These are phyloP conservation scores for Fragaria nilgerrensis DNA, from an alignment of 306 rosid genomes.

Conservation along the genomic window DNA sequence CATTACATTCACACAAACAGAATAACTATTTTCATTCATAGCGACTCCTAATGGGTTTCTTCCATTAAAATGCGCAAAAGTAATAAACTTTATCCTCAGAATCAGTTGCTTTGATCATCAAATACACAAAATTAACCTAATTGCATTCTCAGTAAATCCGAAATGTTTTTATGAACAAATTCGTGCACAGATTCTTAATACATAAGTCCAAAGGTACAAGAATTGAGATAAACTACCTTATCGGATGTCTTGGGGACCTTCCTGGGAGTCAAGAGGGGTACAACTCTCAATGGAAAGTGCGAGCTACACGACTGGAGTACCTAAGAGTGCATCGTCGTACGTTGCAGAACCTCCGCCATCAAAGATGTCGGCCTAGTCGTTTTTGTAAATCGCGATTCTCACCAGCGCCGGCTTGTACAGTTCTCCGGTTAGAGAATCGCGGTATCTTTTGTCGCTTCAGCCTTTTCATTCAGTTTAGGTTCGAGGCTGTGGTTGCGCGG, in stretches of 20 bases:
- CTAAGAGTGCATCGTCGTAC: too few relatives aligned
- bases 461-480: too few relatives aligned
- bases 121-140: neutral
- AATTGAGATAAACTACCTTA: constrained; percentile 40
- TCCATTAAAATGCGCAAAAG: neutral
- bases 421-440: too few relatives aligned
- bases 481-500: too few relatives aligned
- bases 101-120: neutral
- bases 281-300: constrained; percentile 42
- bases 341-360: too few relatives aligned
- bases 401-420: too few relatives aligned
- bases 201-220: neutral
- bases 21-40: neutral
- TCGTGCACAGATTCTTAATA: neutral
- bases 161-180: neutral
- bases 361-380: too few relatives aligned
- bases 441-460: too few relatives aligned
- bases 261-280: constrained; percentile 88
- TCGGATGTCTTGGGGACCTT: constrained; percentile 95
- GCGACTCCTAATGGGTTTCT: neutral
- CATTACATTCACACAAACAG: neutral
- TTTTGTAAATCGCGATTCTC: too few relatives aligned
- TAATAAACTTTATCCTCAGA: neutral
- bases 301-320: too few relatives aligned
- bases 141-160: neutral